These are phyloP conservation scores for Sporothrix schenckii DNA, from an alignment of 2,329 filamentous ascomycete genomes.

Conservation along the genomic window DNA sequence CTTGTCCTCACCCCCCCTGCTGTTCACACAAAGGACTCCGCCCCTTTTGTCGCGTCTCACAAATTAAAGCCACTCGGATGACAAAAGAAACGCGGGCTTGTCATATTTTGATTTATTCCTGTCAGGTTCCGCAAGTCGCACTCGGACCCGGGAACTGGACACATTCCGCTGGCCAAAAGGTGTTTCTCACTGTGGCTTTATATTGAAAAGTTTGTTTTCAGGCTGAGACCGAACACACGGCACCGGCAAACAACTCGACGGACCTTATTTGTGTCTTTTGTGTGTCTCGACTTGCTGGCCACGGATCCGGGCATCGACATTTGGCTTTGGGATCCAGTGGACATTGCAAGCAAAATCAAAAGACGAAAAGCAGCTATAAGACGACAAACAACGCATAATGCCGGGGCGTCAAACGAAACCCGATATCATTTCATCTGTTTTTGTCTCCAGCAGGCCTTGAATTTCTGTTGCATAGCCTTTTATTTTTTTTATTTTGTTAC, in stretches of 20 bases:
- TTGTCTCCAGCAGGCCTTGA: background rate
- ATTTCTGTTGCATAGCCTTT: background rate
- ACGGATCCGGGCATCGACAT: background rate
- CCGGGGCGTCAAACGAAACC: slow-evolving; percentile 17
- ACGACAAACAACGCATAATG: background rate
- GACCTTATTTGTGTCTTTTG: slow-evolving; percentile 11
- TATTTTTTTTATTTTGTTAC: background rate
- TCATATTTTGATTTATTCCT: background rate
- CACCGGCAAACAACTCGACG: background rate
- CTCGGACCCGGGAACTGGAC: slow-evolving; percentile 5
- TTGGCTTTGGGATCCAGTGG: background rate
- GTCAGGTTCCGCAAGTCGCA: slow-evolving; percentile 12
- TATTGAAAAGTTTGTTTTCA: background rate
- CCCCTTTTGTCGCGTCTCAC: slow-evolving; percentile 27
- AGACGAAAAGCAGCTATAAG: background rate
- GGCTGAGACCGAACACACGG: background rate
- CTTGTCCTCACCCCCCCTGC: background rate
- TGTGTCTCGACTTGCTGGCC: background rate
- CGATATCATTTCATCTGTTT: slow-evolving; percentile 22
- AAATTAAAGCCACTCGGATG: slow-evolving; percentile 4
- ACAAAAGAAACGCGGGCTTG: background rate
- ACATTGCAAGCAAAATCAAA: background rate
- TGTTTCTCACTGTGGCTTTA: background rate
- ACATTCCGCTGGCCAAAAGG: slow-evolving; percentile 8
- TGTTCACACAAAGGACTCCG: background rate